Evolutionary conservation across 305 asterid species (phyloP).

Genomic region (Solanum hybrid): DNA sequence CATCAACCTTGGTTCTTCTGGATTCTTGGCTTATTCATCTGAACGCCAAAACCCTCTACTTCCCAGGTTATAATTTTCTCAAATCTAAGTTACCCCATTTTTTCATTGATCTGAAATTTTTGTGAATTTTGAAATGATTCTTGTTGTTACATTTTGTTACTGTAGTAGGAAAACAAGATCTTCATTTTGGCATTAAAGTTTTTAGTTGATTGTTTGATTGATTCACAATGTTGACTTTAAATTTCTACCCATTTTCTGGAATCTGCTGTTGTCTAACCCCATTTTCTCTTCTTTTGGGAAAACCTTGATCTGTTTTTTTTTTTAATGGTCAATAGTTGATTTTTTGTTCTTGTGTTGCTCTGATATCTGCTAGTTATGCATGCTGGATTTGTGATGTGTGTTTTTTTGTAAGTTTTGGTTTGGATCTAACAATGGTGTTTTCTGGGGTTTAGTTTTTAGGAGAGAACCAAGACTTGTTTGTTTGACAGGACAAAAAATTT

Average conservation of each 20-base stretch:
- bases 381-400: neutral
- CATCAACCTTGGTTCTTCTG: conserved; percentile 69
- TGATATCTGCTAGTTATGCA: neutral
- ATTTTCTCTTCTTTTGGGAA: neutral
- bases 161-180: neutral
- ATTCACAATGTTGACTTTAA: neutral
- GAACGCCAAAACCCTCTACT: conserved; percentile 55
- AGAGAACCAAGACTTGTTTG: neutral
- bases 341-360: neutral
- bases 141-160: neutral
- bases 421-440: neutral
- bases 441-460: neutral
- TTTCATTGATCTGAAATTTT: conserved; percentile 4
- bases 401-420: neutral
- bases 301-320: neutral
- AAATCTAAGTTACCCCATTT: neutral
- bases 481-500: neutral
- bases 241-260: neutral
- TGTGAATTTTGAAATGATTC: neutral
- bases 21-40: conserved; percentile 61
- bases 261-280: neutral
- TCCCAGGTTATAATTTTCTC: conserved; percentile 41
- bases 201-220: neutral
- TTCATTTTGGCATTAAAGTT: neutral
- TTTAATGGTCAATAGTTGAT: neutral